Conservation (phyloP, 345 rosid species). For the Euphorbia tirucalli region DNA sequence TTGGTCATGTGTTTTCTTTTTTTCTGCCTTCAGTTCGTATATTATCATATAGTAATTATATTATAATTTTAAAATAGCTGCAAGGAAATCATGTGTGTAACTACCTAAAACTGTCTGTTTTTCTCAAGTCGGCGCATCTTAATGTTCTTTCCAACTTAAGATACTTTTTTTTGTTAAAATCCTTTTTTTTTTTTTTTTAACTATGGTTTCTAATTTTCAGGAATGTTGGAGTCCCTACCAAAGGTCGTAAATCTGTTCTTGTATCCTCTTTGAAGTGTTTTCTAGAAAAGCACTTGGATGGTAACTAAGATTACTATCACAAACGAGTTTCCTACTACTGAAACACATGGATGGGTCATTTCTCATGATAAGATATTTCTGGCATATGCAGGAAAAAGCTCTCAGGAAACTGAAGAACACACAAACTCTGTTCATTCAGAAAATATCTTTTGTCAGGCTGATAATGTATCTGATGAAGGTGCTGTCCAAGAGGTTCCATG, state of each 20-base stretch:
- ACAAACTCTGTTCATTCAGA: conserved; percentile 27
- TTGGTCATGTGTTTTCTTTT: not conserved
- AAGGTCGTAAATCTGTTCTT: conserved; percentile 72
- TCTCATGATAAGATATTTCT: conserved; percentile 12
- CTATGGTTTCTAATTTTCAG: conserved; percentile 30
- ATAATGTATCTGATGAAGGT: conserved; percentile 21
- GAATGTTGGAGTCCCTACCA: conserved; percentile 67
- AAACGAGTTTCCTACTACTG: not conserved
- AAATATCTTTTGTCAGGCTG: conserved; percentile 24
- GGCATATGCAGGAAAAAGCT: conserved; percentile 41
- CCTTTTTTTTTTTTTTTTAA: no score
- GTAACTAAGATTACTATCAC: conserved; percentile 30
- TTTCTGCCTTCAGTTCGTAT: not conserved
- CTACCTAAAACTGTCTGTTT: not conserved
- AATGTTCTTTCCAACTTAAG: not conserved
- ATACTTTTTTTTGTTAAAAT: not conserved
- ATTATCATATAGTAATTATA: no score
- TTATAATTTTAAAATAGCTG: no score
- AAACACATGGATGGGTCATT: conserved; percentile 1
- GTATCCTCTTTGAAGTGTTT: conserved; percentile 60
- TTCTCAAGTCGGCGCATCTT: no score
- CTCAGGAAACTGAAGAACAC: conserved; percentile 29
- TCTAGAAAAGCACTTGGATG: conserved; percentile 41
- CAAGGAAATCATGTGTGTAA: not conserved
- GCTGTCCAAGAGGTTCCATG: conserved; percentile 35